Evolutionary conservation across 371 early-diverging fungal genomes (phyloP).

Genomic region (Saksenaea oblongispora): DNA sequence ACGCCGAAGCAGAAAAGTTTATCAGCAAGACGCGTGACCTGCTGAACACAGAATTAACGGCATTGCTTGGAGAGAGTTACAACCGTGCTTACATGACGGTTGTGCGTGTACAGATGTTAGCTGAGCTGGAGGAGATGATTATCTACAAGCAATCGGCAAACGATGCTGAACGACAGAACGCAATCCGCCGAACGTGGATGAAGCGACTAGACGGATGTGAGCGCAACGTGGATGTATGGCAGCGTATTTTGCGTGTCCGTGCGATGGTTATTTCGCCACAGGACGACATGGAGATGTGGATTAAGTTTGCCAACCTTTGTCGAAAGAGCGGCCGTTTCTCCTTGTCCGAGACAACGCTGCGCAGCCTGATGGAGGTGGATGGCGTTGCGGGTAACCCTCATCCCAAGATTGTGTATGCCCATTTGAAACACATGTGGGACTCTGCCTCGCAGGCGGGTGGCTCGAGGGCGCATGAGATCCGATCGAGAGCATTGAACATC

Average conservation of each 20-base stretch:
- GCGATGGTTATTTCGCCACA: constrained; percentile 88
- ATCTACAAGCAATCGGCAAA: constrained; percentile 83
- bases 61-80: constrained; percentile 93
- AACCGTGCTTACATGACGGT: constrained; percentile 88
- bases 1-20: constrained; percentile 69
- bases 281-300: constrained; percentile 94
- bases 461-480: constrained; percentile 56
- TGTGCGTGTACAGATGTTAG: constrained; percentile 95
- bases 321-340: constrained; percentile 87
- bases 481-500: constrained; percentile 57
- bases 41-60: constrained; percentile 88
- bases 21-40: constrained; percentile 87
- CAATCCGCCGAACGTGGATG: constrained; percentile 90
- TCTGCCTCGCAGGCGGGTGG: constrained; percentile 50
- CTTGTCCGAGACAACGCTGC: constrained; percentile 82
- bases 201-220: constrained; percentile 86
- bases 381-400: constrained; percentile 41
- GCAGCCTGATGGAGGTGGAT: constrained; percentile 62
- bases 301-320: constrained; percentile 94
- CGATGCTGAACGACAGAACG: constrained; percentile 76
- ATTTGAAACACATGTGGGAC: constrained; percentile 94
- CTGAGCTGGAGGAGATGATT: constrained; percentile 97
- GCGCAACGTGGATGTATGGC: constrained; percentile 96
- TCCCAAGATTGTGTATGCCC: constrained; percentile 90
- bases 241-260: constrained; percentile 86